Base-by-base conservation (phyloP, 2,329 filamentous ascomycete species). In the Teratosphaeriaceae sp. region DNA sequence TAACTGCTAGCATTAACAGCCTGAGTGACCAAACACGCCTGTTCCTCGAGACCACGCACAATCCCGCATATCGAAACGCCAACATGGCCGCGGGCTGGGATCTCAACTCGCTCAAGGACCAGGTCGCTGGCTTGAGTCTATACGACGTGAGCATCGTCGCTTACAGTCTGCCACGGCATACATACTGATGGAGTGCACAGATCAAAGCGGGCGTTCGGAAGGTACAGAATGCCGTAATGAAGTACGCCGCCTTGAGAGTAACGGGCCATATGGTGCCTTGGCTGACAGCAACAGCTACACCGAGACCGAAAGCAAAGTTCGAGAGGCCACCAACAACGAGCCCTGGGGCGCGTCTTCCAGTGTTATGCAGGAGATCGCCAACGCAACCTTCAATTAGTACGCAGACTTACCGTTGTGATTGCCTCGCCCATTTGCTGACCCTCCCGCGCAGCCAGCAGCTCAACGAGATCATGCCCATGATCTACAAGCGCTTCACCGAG, bases 401-500 rank as follows among this genome's bases (percentile, higher is more conserved):
- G 87, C 38, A 16, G n/a, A n/a, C n/a, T n/a, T n/a, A n/a, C n/a
- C n/a, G n/a, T n/a, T n/a, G n/a, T n/a, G n/a, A n/a, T n/a, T n/a
- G n/a, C n/a, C n/a, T n/a, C n/a, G n/a, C n/a, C n/a, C n/a, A n/a
- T n/a, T n/a, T n/a, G n/a, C n/a, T n/a, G n/a, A n/a, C n/a, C 15
- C 24, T 31, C 21, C 36, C 15, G 5, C 31, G 44, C 62, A 96
- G 90, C 65, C 88, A 95, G 80, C 80, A 89, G 40, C 80, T 98
- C 44, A 97, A 97, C 67, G 92, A 98, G 68, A 97, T 98, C 64
- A 98, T 98, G 92, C 92, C 92, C 53, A 92, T 98, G 88, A 95
- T 98, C 62, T 98, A 98, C 73, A 92, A 94, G 61, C 86, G 92
- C 52, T 98, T 98, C 67, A 98, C 92, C 48, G 92, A 98, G 65